These are phyloP conservation scores for Solanum ossicruentum DNA, from an alignment of 257 asterid genomes.

Conservation along the genomic window DNA sequence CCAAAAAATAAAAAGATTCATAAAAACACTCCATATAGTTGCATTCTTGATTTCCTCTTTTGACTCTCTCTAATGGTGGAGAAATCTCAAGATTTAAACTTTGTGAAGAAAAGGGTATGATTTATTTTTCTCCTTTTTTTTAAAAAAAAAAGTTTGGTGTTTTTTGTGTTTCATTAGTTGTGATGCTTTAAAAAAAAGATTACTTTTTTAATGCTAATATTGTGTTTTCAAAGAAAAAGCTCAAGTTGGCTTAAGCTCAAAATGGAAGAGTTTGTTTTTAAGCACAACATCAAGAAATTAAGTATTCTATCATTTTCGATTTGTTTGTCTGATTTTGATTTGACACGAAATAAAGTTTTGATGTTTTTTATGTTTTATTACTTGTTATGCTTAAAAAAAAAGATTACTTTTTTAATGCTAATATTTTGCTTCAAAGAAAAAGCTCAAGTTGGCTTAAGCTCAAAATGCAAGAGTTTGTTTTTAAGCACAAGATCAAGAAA, in stretches of 20 bases:
- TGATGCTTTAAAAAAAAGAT: not conserved
- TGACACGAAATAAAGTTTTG: not conserved
- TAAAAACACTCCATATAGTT: not conserved
- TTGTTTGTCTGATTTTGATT: not conserved
- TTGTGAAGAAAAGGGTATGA: not conserved
- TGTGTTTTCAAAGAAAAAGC: not conserved
- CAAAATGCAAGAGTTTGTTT: not conserved
- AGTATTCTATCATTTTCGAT: not conserved
- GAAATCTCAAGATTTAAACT: not conserved
- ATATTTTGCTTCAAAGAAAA: not conserved
- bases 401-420: not conserved
- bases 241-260: not conserved
- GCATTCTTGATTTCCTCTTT: slow-evolving; percentile 3
- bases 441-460: not conserved
- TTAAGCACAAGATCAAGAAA: not conserved
- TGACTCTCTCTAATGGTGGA: not conserved
- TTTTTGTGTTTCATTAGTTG: not conserved
- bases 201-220: not conserved
- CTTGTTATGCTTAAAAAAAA: too few species aligned
- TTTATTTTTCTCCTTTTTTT: not conserved
- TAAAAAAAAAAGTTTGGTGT: not conserved
- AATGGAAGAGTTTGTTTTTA: not conserved
- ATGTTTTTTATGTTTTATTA: too few species aligned
- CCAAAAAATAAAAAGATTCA: not conserved
- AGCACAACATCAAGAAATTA: not conserved